Evolutionary conservation across 768 basidiomycete species (phyloP).

Genomic region (Mycena leptocephala): DNA sequence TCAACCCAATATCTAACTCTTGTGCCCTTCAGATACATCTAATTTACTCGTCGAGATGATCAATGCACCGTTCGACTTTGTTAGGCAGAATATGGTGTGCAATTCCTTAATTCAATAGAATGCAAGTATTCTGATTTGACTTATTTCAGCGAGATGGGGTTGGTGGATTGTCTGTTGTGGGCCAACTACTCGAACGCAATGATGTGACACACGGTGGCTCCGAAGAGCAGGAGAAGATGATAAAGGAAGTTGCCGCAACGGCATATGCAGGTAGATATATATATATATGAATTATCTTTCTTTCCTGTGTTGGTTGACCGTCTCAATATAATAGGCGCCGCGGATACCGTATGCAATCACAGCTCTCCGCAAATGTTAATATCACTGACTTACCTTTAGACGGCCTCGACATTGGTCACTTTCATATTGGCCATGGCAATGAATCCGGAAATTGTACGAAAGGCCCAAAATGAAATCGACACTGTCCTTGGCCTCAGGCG

Average conservation of each 20-base stretch:
- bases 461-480: constrained; percentile 28
- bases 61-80: constrained; percentile 13
- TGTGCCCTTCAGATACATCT: not conserved
- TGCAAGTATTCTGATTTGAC: not conserved
- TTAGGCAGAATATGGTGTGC: constrained; percentile 18
- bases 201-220: not conserved
- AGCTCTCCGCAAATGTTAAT: not conserved
- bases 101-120: no score
- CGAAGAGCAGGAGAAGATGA: not conserved
- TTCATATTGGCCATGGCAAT: constrained; percentile 21
- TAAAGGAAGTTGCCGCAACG: not conserved
- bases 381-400: not conserved
- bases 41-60: not conserved
- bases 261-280: constrained; percentile 10
- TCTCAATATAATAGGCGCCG: constrained; percentile 4
- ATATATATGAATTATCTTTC: not conserved
- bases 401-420: not conserved
- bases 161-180: not conserved
- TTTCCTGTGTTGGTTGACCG: not conserved
- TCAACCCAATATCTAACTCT: not conserved
- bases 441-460: not conserved
- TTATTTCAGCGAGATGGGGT: not conserved
- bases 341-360: constrained; percentile 35
- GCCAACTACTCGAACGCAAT: not conserved
- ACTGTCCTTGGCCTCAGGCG: not conserved